Evolutionary conservation across 2,329 filamentous ascomycete genomes (phyloP).

Genomic region (Hypoxylon sp.): DNA sequence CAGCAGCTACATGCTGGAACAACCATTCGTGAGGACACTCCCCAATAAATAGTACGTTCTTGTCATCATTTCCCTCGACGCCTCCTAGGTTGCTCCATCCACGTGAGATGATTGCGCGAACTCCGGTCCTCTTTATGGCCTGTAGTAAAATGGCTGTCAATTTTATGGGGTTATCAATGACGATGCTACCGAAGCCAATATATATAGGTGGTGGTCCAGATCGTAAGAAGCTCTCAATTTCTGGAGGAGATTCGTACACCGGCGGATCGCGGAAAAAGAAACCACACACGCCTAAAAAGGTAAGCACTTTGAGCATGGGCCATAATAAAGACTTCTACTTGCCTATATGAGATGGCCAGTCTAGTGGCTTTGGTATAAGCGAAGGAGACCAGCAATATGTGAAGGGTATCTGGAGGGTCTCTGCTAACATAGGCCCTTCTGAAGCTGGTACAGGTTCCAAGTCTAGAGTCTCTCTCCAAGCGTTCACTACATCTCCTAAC

Average conservation of each 20-base stretch:
- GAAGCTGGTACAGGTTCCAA: slow-evolving; percentile 19
- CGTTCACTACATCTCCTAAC: slow-evolving; percentile 75
- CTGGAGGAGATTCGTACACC: slow-evolving; percentile 75
- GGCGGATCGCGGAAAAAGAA: slow-evolving; percentile 74
- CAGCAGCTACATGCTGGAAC: slow-evolving; percentile 73
- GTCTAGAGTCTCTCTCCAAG: slow-evolving; percentile 13
- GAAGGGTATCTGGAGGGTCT: slow-evolving; percentile 21
- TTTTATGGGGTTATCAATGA: slow-evolving; percentile 63
- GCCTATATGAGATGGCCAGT: slow-evolving; percentile 23
- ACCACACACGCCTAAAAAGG: neutral
- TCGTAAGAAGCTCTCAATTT: slow-evolving; percentile 75
- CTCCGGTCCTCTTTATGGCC: slow-evolving; percentile 68
- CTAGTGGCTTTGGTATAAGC: slow-evolving; percentile 27
- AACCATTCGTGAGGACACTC: slow-evolving; percentile 78
- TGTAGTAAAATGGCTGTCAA: slow-evolving; percentile 73
- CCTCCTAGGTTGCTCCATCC: slow-evolving; percentile 73
- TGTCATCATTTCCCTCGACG: slow-evolving; percentile 47
- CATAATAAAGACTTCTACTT: neutral
- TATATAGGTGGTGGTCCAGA: slow-evolving; percentile 72
- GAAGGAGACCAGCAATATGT: slow-evolving; percentile 27
- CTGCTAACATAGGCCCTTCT: slow-evolving; percentile 16
- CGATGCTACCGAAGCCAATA: slow-evolving; percentile 77
- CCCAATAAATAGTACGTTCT: slow-evolving; percentile 64
- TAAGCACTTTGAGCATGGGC: no score
- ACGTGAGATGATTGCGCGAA: slow-evolving; percentile 74